Evolutionary conservation across 177 flowering plant species (phyloP).

Genomic region (Vitis hybrid): DNA sequence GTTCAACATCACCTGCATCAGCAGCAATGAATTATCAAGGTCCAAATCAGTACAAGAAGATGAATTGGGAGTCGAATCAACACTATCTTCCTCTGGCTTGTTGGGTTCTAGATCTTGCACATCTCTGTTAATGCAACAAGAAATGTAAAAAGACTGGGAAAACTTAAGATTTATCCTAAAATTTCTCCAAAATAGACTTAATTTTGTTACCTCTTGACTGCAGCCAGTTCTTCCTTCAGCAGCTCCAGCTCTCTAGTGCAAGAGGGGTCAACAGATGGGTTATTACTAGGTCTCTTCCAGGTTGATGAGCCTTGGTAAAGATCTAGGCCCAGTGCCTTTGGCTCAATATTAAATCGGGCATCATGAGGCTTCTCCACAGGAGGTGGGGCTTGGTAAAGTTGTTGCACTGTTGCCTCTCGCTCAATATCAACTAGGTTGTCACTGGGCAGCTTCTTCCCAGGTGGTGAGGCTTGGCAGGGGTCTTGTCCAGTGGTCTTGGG

Average conservation of each 20-base stretch:
- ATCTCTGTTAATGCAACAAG: constrained; percentile 24
- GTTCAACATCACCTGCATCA: constrained; percentile 29
- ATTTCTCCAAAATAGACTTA: background rate
- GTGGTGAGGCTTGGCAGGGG: background rate
- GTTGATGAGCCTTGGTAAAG: background rate
- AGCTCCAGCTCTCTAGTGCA: constrained; percentile 13
- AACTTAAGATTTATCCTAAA: background rate
- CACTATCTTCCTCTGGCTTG: constrained; percentile 19
- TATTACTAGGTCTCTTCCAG: background rate
- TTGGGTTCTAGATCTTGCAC: constrained; percentile 17
- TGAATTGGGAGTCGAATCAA: constrained; percentile 23
- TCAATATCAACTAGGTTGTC: constrained; percentile 13
- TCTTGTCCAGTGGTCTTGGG: constrained; percentile 4
- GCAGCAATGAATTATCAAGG: constrained; percentile 16
- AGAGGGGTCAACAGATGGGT: constrained; percentile 8
- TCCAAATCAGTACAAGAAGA: constrained; percentile 21
- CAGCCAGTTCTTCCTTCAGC: constrained; percentile 26
- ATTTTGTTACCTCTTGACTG: constrained; percentile 27
- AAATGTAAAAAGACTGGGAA: background rate
- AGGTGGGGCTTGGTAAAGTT: background rate
- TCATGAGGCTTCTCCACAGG: constrained; percentile 14
- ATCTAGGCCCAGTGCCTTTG: constrained; percentile 5
- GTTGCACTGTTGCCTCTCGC: constrained; percentile 7
- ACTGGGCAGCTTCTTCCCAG: background rate
- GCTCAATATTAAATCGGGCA: constrained; percentile 12